Evolutionary conservation across 129 eudicot genomes (phyloP), one percentile per base, ranked within the genome.

Genomic region (Lactuca saligna): DNA sequence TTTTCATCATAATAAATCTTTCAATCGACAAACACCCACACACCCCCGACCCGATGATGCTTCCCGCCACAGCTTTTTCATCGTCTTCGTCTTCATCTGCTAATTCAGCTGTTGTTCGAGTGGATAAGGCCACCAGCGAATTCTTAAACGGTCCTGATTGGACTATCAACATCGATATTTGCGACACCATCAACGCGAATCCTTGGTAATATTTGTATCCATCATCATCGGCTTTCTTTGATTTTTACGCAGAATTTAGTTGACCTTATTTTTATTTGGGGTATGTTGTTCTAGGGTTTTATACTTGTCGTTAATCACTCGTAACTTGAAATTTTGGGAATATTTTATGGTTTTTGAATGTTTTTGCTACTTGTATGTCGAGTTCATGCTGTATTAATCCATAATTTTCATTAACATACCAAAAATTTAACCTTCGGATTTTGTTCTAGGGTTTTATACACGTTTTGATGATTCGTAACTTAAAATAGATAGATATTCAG

Each of bases 121-220:
- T 92, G 9, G 94, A 92, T 58, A 92, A 92, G 78, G 96, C 98
- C 37, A 92, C 98, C 34, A 92, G 98, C 82, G 91, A 92, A 54
- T 87, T 88, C 70, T 82, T 92, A 17, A 87, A 73, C 65, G 94
- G 85, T 8, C 96, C 98, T 59, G 98, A 92, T 86, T 92, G 98
- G 98, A 84, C 98, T 58, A 32, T 88, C 61, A 92, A 92, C 66
- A 88, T 88, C 58, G 87, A 84, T 71, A 88, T 92, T 29, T 92
- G 98, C 42, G 98, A 92, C 69, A 57, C 85, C 6, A 33, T 87
- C 77, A 92, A 92, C 80, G 61, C 88, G 37, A 84, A 88, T 79
- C 85, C 79, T 75, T 78, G 86, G 96, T 92, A 82, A 20, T 46
- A 12, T 17, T 31, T 4, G 0, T 8, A 0, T 4, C 13, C 6